Evolutionary conservation across 306 rosid genomes (phyloP), one percentile per base, ranked within the genome.

Genomic region (Ormosia emarginata): DNA sequence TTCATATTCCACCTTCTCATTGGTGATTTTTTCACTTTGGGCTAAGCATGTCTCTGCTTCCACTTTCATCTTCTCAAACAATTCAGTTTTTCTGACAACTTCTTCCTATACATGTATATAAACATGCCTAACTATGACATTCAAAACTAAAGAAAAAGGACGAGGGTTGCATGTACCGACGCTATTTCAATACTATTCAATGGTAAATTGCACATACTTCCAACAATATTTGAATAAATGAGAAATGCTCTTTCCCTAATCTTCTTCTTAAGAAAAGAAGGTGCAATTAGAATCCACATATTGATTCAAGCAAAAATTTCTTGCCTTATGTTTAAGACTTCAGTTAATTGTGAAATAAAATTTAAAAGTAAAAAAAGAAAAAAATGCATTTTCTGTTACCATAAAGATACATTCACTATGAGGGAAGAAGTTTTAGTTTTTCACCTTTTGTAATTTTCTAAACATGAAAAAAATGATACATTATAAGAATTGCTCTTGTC

Each of bases 11-110:
- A 84, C 86, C 88, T 85, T 93, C 79, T 88, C 98, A 7, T 77
- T 78, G 85, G 89, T 82, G 30, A 93, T 71, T 79, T 78, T 92
- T 84, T 95, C 97, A 81, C 96, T 90, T 79, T 92, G 97, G 55
- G 83, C 85, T 84, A 95, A 77, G 79, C 93, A 92, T 79, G 87
- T 92, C 84, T 95, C 94, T 34, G 97, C 90, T 79, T 95, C 99
- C 75, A 67, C 89, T 86, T 92, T 93, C 90, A 92, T 84, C 86
- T 85, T 93, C 89, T 93, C 96, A 79, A 75, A 87, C 3, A 91
- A 89, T 65, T 84, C 92, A 40, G 87, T 84, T 79, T 95, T 92
- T 70, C 82, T 76, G 32, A 92, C 91, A 88, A 95, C 97, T 90
- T 92, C 97, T 77, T 91, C 99, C 97, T 95, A 85, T 62, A 68